These are phyloP conservation scores for Brettanomyces bruxellensis DNA, from an alignment of 805 yeast species.

Conservation along the genomic window DNA sequence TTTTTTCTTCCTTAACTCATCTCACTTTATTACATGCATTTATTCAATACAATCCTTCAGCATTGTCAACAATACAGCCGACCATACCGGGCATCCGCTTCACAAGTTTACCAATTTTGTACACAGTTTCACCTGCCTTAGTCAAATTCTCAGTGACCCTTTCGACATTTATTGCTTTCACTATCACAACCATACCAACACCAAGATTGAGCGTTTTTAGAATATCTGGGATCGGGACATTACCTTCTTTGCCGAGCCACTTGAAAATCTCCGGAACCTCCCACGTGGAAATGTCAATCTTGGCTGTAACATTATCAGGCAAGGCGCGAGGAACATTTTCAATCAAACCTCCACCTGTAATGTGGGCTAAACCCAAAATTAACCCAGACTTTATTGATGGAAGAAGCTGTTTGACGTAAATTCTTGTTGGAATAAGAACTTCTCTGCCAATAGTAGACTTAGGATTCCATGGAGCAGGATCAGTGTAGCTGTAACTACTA, in stretches of 20 bases:
- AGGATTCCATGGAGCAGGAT: slow-evolving; percentile 78
- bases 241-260: slow-evolving; percentile 90
- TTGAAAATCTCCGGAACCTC: slow-evolving; percentile 80
- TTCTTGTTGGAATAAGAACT: slow-evolving; percentile 81
- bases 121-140: slow-evolving; percentile 67
- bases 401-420: slow-evolving; percentile 86
- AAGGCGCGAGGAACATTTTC: slow-evolving; percentile 95
- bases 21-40: neutral
- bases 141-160: slow-evolving; percentile 44
- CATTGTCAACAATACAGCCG: slow-evolving; percentile 51
- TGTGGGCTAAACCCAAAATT: slow-evolving; percentile 86
- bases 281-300: slow-evolving; percentile 74
- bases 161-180: slow-evolving; percentile 56
- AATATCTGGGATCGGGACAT: slow-evolving; percentile 77
- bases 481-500: slow-evolving; percentile 60
- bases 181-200: slow-evolving; percentile 91
- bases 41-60: slow-evolving; percentile 33
- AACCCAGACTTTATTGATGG: slow-evolving; percentile 60
- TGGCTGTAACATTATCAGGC: slow-evolving; percentile 72
- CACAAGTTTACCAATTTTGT: slow-evolving; percentile 53
- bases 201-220: slow-evolving; percentile 93
- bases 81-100: slow-evolving; percentile 37
- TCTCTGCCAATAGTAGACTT: slow-evolving; percentile 75
- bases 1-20: too few relatives aligned
- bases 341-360: slow-evolving; percentile 96